Evolutionary conservation across 179 eudicot genomes (phyloP), one percentile per base, ranked within the genome.

Genomic region (Beta lomatogona): DNA sequence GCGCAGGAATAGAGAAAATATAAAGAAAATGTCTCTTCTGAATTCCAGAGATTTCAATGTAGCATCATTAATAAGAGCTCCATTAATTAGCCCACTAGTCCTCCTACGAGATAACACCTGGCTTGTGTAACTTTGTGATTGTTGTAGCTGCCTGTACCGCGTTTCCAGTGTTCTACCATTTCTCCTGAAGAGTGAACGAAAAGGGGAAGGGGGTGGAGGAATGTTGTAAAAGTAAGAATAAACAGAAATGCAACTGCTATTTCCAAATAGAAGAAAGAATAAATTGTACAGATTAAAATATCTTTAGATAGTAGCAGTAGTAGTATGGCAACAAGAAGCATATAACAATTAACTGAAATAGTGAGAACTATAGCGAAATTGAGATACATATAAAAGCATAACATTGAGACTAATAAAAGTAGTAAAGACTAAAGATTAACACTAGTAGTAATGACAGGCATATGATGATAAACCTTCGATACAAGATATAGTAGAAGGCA

Each of bases 1-100:
- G 79, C 87, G 93, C 89, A 92, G 85, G 76, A 94, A 84, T 36
- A 89, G 87, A 82, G 98, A 90, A 80, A 91, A 85, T 8, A 93
- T 91, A 82, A 91, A 88, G 71, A 91, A 85, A 59, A 82, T 86
- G 83, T 91, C 95, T 84, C 86, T 89, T 80, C 82, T 90, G 59
- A 85, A 87, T 76, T 90, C 89, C 81, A 94, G 86, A 4, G 93
- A 90, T 67, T 88, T 88, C 88, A 94, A 82, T 14, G 92, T 89
- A 77, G 86, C 84, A 68, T 90, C 95, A 78, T 88, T 86, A 68
- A 94, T 88, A 59, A 92, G 79, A 81, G 90, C 91, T 83, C 92
- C 98, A 86, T 85, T 90, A 44, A 86, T 72, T 78, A 91, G 89
- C 79, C 95, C 93, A 72, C 92, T 86, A 77, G 89, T 90, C 86